Conservation (phyloP, 2,329 filamentous ascomycete genomes). For the Parastagonospora avenae region DNA sequence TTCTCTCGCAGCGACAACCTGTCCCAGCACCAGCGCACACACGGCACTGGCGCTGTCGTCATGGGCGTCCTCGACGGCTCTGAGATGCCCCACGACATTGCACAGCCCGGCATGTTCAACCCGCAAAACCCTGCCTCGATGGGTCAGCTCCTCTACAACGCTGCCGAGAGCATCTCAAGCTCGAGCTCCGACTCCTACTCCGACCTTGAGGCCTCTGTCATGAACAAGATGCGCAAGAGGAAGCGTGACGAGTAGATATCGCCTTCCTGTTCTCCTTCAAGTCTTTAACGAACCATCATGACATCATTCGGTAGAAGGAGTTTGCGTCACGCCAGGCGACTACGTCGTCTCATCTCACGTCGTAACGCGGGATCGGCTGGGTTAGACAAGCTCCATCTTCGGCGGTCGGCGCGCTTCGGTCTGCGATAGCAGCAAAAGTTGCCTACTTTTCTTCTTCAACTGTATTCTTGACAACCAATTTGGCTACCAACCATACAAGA, state of each 20-base stretch:
- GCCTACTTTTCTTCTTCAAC: slow-evolving; percentile 25
- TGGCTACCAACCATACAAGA: slow-evolving; percentile 17
- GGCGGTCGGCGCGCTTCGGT: slow-evolving; percentile 22
- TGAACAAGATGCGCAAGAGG: slow-evolving; percentile 72
- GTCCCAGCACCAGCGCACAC: slow-evolving; percentile 91
- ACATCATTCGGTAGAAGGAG: slow-evolving; percentile 38
- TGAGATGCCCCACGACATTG: slow-evolving; percentile 60
- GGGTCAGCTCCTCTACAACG: slow-evolving; percentile 47
- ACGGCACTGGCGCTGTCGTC: slow-evolving; percentile 86
- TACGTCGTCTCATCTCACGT: slow-evolving; percentile 38
- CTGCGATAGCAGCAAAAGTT: slow-evolving; percentile 33
- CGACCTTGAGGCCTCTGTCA: slow-evolving; percentile 45
- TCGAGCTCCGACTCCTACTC: slow-evolving; percentile 44
- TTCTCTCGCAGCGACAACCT: slow-evolving; percentile 98
- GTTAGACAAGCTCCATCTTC: slow-evolving; percentile 38
- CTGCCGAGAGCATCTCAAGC: slow-evolving; percentile 44
- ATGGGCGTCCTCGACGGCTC: slow-evolving; percentile 84
- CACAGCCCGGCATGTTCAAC: slow-evolving; percentile 36
- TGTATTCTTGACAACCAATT: slow-evolving; percentile 34
- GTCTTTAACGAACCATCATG: slow-evolving; percentile 43
- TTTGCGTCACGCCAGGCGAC: slow-evolving; percentile 29
- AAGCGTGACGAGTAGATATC: slow-evolving; percentile 65
- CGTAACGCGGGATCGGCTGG: slow-evolving; percentile 38
- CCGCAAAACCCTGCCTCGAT: slow-evolving; percentile 45
- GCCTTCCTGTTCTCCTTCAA: slow-evolving; percentile 25